Conservation (phyloP, 2,329 filamentous ascomycete species). For the Fusarium armeniacum region DNA sequence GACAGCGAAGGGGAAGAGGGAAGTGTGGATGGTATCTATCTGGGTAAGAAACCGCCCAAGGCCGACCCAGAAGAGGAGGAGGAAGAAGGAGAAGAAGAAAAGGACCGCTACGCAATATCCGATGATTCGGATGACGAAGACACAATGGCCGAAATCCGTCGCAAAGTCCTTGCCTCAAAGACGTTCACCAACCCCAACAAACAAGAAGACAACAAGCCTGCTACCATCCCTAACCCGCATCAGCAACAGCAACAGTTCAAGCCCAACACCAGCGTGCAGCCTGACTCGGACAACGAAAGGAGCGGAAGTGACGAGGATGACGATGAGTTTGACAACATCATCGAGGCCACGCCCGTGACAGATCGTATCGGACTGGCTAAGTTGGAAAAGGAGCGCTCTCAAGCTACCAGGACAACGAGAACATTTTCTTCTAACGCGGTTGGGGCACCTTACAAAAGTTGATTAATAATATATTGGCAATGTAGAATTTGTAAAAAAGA, state of each 20-base stretch:
- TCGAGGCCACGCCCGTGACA: conserved; percentile 89
- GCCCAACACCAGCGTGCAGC: conserved; percentile 76
- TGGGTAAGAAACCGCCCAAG: conserved; percentile 66
- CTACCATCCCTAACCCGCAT: conserved; percentile 73
- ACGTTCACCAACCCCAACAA: conserved; percentile 73
- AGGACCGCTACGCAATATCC: conserved; percentile 81
- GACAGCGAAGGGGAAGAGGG: conserved; percentile 62
- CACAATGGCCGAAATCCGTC: conserved; percentile 92
- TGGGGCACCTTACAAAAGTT: conserved; percentile 65
- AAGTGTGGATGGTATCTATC: conserved; percentile 70
- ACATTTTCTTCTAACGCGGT: conserved; percentile 66
- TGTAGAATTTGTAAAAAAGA: conserved; percentile 13
- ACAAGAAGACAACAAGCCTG: conserved; percentile 67
- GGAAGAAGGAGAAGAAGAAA: conserved; percentile 63
- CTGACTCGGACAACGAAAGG: conserved; percentile 77
- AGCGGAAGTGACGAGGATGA: conserved; percentile 57
- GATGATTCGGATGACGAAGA: conserved; percentile 84
- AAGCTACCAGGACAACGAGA: conserved; percentile 62
- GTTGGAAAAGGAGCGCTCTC: conserved; percentile 68
- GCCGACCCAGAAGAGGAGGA: conserved; percentile 57
- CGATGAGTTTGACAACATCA: conserved; percentile 92
- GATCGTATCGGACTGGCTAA: conserved; percentile 79
- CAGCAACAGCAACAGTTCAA: conserved; percentile 57
- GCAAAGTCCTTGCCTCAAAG: conserved; percentile 91
- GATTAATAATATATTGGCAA: conserved; percentile 14